Conservation (phyloP, 2,329 filamentous ascomycete genomes). For the Lecanicillium sp. region DNA sequence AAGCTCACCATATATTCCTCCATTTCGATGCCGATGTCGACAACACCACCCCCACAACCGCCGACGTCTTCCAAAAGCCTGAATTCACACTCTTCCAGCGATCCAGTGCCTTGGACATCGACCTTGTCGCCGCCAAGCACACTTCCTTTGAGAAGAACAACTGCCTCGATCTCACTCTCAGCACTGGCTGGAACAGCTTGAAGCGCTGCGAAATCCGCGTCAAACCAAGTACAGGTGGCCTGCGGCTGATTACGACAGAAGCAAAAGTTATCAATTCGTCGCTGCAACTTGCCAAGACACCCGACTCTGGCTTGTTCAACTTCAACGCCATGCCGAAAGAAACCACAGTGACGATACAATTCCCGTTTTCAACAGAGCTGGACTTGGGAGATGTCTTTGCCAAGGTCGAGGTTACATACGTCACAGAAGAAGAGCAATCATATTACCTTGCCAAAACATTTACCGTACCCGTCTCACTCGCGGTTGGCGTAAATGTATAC, state of each 20-base stretch:
- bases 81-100: conserved; percentile 68
- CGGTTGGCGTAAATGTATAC: conserved; percentile 91
- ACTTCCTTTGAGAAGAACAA: conserved; percentile 76
- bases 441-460: conserved; percentile 37
- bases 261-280: conserved; percentile 38
- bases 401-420: conserved; percentile 68
- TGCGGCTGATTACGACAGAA: conserved; percentile 55
- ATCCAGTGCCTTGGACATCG: conserved; percentile 58
- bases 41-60: conserved; percentile 34
- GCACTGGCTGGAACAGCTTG: conserved; percentile 66
- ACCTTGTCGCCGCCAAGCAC: conserved; percentile 55
- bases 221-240: conserved; percentile 55
- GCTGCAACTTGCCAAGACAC: conserved; percentile 36
- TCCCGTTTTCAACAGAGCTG: conserved; percentile 80
- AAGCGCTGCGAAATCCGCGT: conserved; percentile 51
- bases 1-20: conserved; percentile 54
- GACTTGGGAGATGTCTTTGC: conserved; percentile 63
- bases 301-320: conserved; percentile 44
- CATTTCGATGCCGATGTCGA: conserved; percentile 53
- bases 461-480: conserved; percentile 64
- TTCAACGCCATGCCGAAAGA: conserved; percentile 38
- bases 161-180: conserved; percentile 64
- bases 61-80: conserved; percentile 47
- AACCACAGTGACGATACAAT: conserved; percentile 47
- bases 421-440: conserved; percentile 50